Percentiles rank a stretch among this genome's conserved stretches.
Conservation (phyloP, 148 eudicot genomes). For the Mesembryanthemum crystallinum region DNA sequence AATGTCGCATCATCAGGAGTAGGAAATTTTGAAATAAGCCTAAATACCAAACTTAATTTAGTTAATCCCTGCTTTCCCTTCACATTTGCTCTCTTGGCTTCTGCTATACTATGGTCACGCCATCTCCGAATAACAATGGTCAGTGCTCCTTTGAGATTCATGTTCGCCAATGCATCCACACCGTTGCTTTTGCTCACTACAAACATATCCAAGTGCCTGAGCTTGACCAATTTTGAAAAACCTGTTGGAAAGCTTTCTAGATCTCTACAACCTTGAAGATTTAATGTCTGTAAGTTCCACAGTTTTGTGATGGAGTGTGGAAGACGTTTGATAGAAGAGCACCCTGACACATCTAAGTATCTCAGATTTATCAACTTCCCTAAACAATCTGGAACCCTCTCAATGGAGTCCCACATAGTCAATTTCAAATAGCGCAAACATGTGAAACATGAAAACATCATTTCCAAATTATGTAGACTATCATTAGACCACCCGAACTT, state of each 20-base stretch:
- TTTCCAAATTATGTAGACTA: neutral
- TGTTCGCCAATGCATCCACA: neutral
- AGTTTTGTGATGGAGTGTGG: neutral
- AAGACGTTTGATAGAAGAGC: neutral
- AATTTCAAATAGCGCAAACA: neutral
- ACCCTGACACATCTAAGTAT: neutral
- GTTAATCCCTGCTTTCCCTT: neutral
- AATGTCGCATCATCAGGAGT: neutral
- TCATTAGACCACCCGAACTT: neutral
- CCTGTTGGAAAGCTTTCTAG: neutral
- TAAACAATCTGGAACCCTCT: neutral
- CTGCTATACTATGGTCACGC: neutral
- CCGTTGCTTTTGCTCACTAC: neutral
- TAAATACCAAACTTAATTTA: neutral
- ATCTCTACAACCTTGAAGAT: neutral
- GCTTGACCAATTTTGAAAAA: neutral
- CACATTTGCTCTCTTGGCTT: neutral
- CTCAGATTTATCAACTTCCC: neutral
- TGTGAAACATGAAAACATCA: neutral
- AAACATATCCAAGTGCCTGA: neutral
- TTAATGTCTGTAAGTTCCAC: neutral
- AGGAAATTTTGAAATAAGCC: neutral
- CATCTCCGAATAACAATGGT: neutral
- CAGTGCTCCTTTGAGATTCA: neutral
- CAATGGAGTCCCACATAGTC: neutral